phyloP scores from a whole-genome alignment of 768 basidiomycete genomes.

The Lactarius akahatsu region DNA sequence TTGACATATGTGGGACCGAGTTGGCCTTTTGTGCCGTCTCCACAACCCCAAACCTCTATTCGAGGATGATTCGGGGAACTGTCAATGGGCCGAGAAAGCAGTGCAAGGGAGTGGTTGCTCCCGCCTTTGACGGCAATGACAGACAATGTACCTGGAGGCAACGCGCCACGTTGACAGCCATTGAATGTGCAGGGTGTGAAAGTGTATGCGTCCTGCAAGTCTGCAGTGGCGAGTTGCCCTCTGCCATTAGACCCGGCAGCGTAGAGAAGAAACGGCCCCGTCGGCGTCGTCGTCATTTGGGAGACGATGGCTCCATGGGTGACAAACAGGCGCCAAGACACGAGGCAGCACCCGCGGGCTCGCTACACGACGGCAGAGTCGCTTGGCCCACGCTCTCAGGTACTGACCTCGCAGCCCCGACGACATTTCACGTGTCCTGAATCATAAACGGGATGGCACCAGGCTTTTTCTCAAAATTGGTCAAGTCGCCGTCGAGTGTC shows the following conservation, averaged over 20 bases:
- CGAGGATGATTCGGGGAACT: neutral
- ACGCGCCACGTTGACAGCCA: conserved; percentile 27
- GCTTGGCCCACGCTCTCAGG: neutral
- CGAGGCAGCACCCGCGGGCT: neutral
- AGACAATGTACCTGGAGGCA: conserved; percentile 31
- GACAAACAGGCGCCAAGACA: neutral
- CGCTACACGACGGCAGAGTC: too few relatives aligned
- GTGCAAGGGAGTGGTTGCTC: conserved; percentile 75
- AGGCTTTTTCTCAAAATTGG: conserved; percentile 18
- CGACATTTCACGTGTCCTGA: neutral
- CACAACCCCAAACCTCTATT: conserved; percentile 67
- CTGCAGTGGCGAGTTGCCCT: conserved; percentile 47
- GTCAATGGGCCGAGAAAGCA: conserved; percentile 50
- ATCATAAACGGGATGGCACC: conserved; percentile 18
- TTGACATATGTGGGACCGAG: conserved; percentile 51
- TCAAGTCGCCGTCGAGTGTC: conserved; percentile 8
- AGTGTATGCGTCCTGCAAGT: conserved; percentile 40
- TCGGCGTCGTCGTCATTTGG: neutral
- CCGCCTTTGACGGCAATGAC: conserved; percentile 62
- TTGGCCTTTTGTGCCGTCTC: conserved; percentile 70
- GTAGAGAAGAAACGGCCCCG: conserved; percentile 31
- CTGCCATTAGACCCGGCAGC: conserved; percentile 51
- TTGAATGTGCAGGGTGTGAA: conserved; percentile 43
- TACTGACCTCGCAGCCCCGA: neutral
- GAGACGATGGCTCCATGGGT: neutral